phyloP scores from a whole-genome alignment of 192 early-diverging fungal genomes.

The Radiomyces spectabilis region DNA sequence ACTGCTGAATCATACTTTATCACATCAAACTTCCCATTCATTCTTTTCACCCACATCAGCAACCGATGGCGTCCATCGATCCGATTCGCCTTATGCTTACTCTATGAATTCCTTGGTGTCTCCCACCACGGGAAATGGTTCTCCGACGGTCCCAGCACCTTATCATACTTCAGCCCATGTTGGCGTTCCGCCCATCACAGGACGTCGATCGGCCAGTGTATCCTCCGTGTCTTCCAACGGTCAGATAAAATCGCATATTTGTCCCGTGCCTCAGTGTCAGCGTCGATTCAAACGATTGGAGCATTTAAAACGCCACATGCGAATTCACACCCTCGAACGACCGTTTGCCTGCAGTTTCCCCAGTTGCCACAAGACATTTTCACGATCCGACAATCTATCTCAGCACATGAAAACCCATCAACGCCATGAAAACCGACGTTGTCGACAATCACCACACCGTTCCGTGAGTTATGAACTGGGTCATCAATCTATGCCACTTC shows the following conservation, averaged over 20 bases:
- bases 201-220: neutral
- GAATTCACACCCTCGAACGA: constrained; percentile 56
- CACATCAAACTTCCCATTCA: too few species aligned
- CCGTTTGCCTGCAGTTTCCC: constrained; percentile 50
- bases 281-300: constrained; percentile 69
- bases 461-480: too few species aligned
- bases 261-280: constrained; percentile 27
- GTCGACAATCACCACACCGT: too few species aligned
- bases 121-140: too few species aligned
- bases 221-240: neutral
- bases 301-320: constrained; percentile 70
- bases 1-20: too few species aligned
- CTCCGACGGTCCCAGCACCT: too few species aligned
- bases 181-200: neutral
- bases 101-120: too few species aligned
- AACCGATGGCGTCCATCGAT: too few species aligned
- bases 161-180: too few species aligned
- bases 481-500: too few species aligned
- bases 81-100: too few species aligned
- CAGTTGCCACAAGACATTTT: constrained; percentile 53
- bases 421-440: constrained; percentile 16
- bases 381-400: constrained; percentile 55
- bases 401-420: constrained; percentile 48
- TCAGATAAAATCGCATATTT: constrained; percentile 24
- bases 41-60: too few species aligned